Conservation (phyloP, 1,284 basidiomycete species). For the Ceratobasidium sp. region DNA sequence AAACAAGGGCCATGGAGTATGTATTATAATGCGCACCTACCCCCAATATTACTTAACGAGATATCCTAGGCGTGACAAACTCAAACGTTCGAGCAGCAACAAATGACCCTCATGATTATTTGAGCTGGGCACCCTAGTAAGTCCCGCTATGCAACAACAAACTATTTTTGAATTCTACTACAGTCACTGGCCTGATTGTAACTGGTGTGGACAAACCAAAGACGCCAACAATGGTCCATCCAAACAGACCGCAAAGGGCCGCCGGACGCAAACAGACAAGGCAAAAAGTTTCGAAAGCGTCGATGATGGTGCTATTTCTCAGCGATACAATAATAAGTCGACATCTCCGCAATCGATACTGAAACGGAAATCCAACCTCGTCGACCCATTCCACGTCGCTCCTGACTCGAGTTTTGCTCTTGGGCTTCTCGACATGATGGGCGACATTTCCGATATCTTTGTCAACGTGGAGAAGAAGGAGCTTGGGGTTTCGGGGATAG, state of each 20-base stretch:
- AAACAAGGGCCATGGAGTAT: constrained; percentile 53
- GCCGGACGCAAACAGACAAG: not conserved
- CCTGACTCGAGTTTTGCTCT: not conserved
- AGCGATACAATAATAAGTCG: not conserved
- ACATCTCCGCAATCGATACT: not conserved
- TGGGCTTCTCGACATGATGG: not conserved
- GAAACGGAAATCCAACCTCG: not conserved
- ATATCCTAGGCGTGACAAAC: constrained; percentile 56
- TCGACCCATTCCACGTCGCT: not conserved
- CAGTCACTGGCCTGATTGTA: constrained; percentile 68
- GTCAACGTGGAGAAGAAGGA: not conserved
- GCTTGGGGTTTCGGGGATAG: no score
- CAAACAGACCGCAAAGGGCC: not conserved
- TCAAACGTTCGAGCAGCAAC: constrained; percentile 54
- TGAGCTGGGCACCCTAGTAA: constrained; percentile 65
- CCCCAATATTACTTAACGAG: no score
- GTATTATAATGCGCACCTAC: no score
- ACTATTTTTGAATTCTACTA: not conserved
- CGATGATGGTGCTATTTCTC: not conserved
- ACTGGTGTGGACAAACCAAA: constrained; percentile 51
- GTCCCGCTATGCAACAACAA: constrained; percentile 41
- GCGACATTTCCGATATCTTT: not conserved
- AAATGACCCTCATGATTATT: constrained; percentile 57
- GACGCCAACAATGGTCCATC: constrained; percentile 47
- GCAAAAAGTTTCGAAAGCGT: no score